A percentile compares a stretch with the other conserved stretches of the same genome.
phyloP scores from a whole-genome alignment of 805 yeast species.

The Spathaspora girioi region DNA sequence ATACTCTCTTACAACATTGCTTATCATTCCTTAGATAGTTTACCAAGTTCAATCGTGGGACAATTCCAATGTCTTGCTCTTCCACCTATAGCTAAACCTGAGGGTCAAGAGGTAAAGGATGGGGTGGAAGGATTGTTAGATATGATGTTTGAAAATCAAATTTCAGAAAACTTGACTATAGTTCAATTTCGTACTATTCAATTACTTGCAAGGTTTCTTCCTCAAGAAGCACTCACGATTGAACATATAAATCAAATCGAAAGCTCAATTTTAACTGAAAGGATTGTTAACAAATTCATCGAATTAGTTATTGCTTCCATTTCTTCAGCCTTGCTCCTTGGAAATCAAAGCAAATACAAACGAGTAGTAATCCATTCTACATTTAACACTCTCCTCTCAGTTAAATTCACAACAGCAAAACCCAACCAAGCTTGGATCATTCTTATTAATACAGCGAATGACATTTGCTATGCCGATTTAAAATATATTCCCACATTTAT shows the following conservation, averaged over 20 bases:
- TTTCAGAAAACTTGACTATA: slow-evolving; percentile 1
- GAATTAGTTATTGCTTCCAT: slow-evolving; percentile 16
- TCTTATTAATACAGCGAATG: slow-evolving; percentile 26
- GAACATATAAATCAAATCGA: slow-evolving; percentile 6
- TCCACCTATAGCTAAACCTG: slow-evolving; percentile 31
- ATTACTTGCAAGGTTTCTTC: slow-evolving; percentile 1
- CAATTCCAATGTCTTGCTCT: slow-evolving; percentile 15
- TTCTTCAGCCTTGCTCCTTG: slow-evolving; percentile 3
- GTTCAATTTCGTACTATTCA: slow-evolving; percentile 2
- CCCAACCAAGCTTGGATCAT: slow-evolving; percentile 18
- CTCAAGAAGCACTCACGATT: slow-evolving; percentile 14
- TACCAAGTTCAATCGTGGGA: slow-evolving; percentile 11
- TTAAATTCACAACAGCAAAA: slow-evolving; percentile 2
- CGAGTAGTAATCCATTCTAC: neutral
- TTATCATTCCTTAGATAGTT: slow-evolving; percentile 5
- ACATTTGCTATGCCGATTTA: slow-evolving; percentile 26
- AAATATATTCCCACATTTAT: slow-evolving; percentile 16
- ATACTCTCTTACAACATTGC: slow-evolving; percentile 12
- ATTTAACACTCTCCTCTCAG: slow-evolving; percentile 1
- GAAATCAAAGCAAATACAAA: neutral
- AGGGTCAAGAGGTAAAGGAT: slow-evolving; percentile 5
- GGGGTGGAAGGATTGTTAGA: slow-evolving; percentile 6
- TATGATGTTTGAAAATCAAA: slow-evolving; percentile 1
- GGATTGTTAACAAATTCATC: slow-evolving; percentile 10
- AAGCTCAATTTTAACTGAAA: slow-evolving; percentile 7